A percentile compares a stretch with the other conserved stretches of the same genome.
Evolutionary conservation across 2,329 filamentous ascomycete genomes (phyloP).

Genomic region (Byssoonygena ceratinophila): DNA sequence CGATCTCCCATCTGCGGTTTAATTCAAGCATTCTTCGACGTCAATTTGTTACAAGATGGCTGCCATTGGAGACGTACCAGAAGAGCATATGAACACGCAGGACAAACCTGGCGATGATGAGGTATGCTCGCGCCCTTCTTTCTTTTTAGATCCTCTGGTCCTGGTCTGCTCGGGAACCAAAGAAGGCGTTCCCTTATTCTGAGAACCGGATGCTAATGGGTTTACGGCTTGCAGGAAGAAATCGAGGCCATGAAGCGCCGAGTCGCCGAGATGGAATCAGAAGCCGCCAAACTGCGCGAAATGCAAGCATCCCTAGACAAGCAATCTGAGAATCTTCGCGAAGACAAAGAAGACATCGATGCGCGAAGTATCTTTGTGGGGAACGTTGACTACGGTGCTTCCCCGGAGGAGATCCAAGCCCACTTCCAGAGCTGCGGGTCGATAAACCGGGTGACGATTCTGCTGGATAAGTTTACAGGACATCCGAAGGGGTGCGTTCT

Average conservation of each 20-base stretch:
- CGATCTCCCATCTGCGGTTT: not conserved
- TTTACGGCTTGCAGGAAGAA: constrained; percentile 49
- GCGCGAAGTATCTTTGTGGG: constrained; percentile 94
- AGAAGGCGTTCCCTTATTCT: not conserved
- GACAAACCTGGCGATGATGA: constrained; percentile 38
- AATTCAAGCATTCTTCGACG: not conserved
- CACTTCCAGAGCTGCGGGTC: constrained; percentile 96
- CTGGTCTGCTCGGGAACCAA: not conserved
- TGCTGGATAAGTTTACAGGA: constrained; percentile 95
- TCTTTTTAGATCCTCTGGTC: not conserved
- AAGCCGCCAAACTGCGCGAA: constrained; percentile 73
- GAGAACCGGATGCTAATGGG: not conserved
- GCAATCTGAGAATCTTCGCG: constrained; percentile 68
- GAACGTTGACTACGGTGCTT: constrained; percentile 95
- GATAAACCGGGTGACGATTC: constrained; percentile 95
- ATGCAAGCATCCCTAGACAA: constrained; percentile 81
- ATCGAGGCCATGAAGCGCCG: constrained; percentile 78
- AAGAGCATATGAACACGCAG: constrained; percentile 18
- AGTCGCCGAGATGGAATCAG: constrained; percentile 83
- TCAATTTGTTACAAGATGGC: constrained; percentile 11
- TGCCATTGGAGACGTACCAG: constrained; percentile 14
- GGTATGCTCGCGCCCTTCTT: constrained; percentile 24
- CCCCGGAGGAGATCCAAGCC: constrained; percentile 93
- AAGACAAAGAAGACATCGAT: constrained; percentile 94
- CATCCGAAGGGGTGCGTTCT: constrained; percentile 85